Percentiles rank a stretch among this genome's conserved stretches.
Conservation (phyloP, 441 rosid species). For the Biscutella laevigata region DNA sequence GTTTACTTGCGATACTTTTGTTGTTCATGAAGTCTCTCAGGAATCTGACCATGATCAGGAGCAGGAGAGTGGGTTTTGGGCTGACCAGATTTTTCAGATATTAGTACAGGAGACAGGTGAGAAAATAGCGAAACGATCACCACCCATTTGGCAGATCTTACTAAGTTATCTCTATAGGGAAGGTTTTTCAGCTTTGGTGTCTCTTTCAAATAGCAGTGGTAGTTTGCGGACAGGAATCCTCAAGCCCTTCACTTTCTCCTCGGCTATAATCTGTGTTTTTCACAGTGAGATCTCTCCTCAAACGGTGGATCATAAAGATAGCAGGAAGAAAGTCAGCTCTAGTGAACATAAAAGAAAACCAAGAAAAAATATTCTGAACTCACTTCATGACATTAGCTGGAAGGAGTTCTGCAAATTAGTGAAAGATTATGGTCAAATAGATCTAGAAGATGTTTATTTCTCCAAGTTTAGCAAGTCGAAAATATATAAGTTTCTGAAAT, state of each 20-base stretch:
- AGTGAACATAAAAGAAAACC: constrained; percentile 32
- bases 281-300: constrained; percentile 25
- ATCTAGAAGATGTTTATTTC: constrained; percentile 54
- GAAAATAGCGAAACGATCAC: constrained; percentile 28
- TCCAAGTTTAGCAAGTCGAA: constrained; percentile 47
- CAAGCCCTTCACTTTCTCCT: constrained; percentile 66
- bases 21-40: constrained; percentile 34
- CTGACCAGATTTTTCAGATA: constrained; percentile 47
- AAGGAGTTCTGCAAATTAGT: constrained; percentile 48
- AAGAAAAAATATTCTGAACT: constrained; percentile 28
- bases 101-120: constrained; percentile 45
- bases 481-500: constrained; percentile 73
- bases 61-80: constrained; percentile 40
- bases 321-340: constrained; percentile 19
- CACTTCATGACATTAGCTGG: constrained; percentile 49
- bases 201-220: constrained; percentile 43
- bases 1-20: constrained; percentile 32
- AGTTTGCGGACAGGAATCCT: constrained; percentile 44
- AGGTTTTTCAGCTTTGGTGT: constrained; percentile 51
- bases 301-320: constrained; percentile 20
- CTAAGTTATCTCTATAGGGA: constrained; percentile 64
- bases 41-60: constrained; percentile 27
- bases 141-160: constrained; percentile 67
- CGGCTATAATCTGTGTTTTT: constrained; percentile 43
- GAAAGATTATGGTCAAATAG: constrained; percentile 34